Percentiles rank a stretch among this genome's conserved stretches.
Conservation (phyloP, 768 basidiomycete genomes). For the Gelatoporia subvermispora region DNA sequence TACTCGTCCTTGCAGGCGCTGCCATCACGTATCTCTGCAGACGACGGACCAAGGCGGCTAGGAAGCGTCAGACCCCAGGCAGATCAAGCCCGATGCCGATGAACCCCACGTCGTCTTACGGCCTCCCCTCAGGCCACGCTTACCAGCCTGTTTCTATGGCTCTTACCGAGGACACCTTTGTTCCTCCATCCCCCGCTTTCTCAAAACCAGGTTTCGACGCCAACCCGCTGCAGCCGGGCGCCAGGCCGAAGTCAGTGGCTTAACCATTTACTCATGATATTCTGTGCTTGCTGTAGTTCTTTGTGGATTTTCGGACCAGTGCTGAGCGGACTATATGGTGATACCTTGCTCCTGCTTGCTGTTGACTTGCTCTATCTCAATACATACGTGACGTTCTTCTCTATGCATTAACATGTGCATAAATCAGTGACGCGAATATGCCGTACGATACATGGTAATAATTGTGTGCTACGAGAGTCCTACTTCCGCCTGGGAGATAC, state of each 20-base stretch:
- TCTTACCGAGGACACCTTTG: conserved; percentile 32
- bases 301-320: not conserved
- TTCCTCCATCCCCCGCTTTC: conserved; percentile 31
- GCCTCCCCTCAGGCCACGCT: conserved; percentile 30
- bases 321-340: not conserved
- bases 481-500: too few relatives aligned
- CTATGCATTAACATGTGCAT: too few relatives aligned
- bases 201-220: conserved; percentile 17
- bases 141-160: conserved; percentile 72
- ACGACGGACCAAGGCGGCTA: conserved; percentile 30
- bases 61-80: conserved; percentile 30
- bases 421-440: too few relatives aligned
- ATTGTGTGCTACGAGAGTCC: too few relatives aligned
- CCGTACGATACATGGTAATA: too few relatives aligned
- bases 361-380: not conserved
- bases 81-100: conserved; percentile 56
- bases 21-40: conserved; percentile 53
- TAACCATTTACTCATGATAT: conserved; percentile 15
- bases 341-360: conserved; percentile 1
- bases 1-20: conserved; percentile 51
- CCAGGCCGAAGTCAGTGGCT: conserved; percentile 40
- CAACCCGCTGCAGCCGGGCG: conserved; percentile 19
- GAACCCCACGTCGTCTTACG: conserved; percentile 29
- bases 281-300: not conserved
- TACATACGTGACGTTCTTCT: too few relatives aligned